Conservation (phyloP, 2,329 filamentous ascomycete species). For the Mycosphaerella arachidis region DNA sequence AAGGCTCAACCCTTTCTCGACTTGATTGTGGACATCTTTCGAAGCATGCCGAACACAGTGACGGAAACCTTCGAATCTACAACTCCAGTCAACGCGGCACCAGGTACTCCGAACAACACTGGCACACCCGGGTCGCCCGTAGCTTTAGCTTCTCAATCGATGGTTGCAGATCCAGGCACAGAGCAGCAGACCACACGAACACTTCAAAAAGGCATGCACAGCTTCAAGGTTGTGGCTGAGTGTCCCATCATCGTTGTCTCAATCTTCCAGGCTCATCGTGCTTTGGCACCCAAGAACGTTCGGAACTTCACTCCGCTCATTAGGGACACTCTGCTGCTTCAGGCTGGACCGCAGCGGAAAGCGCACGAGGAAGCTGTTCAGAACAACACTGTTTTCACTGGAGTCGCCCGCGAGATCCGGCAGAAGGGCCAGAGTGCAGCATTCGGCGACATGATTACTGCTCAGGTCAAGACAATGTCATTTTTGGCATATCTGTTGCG, state of each 20-base stretch:
- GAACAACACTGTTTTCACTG: conserved; percentile 79
- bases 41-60: conserved; percentile 92
- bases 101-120: conserved; percentile 58
- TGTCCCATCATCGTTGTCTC: conserved; percentile 99
- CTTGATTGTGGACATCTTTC: conserved; percentile 92
- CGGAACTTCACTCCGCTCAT: conserved; percentile 90
- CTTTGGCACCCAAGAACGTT: conserved; percentile 75
- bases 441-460: conserved; percentile 96
- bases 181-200: conserved; percentile 73
- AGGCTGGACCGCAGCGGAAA: conserved; percentile 88
- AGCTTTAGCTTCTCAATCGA: conserved; percentile 57
- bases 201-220: conserved; percentile 90
- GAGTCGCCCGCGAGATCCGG: conserved; percentile 88
- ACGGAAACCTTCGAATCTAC: conserved; percentile 82
- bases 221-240: conserved; percentile 96
- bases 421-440: conserved; percentile 65
- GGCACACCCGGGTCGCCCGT: conserved; percentile 81
- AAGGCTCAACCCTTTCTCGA: conserved; percentile 87
- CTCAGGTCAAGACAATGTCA: conserved; percentile 99
- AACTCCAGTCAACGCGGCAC: conserved; percentile 54
- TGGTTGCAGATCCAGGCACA: conserved; percentile 63
- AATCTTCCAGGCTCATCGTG: conserved; percentile 89
- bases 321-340: conserved; percentile 79
- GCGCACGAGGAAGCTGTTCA: conserved; percentile 81
- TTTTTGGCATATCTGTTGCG: conserved; percentile 90